Evolutionary conservation across 2,329 filamentous ascomycete genomes (phyloP).

Genomic region (Fusarium piperis): DNA sequence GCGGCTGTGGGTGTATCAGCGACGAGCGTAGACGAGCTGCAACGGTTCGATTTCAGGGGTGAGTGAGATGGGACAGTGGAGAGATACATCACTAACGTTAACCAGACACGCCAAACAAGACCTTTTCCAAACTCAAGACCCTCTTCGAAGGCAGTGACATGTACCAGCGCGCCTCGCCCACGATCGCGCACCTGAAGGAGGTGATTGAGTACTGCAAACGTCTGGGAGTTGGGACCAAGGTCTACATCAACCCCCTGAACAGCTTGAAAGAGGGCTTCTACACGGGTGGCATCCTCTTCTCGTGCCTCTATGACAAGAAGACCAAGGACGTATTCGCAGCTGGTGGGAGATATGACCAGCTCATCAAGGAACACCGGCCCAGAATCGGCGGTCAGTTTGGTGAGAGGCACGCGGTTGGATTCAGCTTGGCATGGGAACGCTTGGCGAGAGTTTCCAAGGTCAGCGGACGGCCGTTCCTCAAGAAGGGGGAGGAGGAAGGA

Average conservation of each 20-base stretch:
- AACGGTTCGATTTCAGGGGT: conserved; percentile 91
- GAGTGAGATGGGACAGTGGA: conserved; percentile 32
- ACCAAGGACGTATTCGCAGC: conserved; percentile 89
- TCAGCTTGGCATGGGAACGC: conserved; percentile 89
- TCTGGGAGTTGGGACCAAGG: conserved; percentile 78
- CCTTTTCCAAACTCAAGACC: conserved; percentile 66
- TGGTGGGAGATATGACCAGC: conserved; percentile 89
- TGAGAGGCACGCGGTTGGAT: conserved; percentile 86
- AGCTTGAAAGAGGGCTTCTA: conserved; percentile 95
- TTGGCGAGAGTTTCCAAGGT: conserved; percentile 73
- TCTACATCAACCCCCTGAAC: conserved; percentile 86
- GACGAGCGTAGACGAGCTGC: conserved; percentile 89
- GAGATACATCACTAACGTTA: conserved; percentile 25
- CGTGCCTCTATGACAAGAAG: conserved; percentile 88
- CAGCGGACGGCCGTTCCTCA: conserved; percentile 69
- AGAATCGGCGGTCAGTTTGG: conserved; percentile 69
- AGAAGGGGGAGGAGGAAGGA: conserved; percentile 73
- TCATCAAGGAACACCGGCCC: conserved; percentile 86
- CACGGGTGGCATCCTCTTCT: conserved; percentile 84
- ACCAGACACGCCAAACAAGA: conserved; percentile 64
- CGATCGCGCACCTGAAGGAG: conserved; percentile 81
- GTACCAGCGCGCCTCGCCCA: conserved; percentile 78
- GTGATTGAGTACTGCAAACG: conserved; percentile 80
- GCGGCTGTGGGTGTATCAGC: conserved; percentile 83
- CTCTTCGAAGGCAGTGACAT: conserved; percentile 71